Evolutionary conservation across 257 asterid genomes (phyloP).

Genomic region (Fraxinus pennsylvanica): DNA sequence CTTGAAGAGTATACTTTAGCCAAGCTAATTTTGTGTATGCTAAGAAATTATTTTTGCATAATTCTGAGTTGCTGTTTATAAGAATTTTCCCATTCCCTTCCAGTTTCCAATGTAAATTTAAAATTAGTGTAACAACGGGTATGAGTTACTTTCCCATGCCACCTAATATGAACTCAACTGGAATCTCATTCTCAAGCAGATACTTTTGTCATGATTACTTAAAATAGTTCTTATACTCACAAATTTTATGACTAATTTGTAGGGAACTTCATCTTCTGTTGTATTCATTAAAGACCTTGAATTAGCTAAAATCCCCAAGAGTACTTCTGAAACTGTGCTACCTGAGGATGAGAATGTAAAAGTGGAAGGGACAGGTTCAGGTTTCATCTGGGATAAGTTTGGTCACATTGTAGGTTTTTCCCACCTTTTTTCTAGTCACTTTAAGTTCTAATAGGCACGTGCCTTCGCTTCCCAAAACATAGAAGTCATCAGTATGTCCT

Average conservation of each 20-base stretch:
- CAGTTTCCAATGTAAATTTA: neutral
- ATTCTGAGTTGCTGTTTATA: neutral
- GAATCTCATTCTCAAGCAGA: neutral
- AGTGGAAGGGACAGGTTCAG: slow-evolving; percentile 92
- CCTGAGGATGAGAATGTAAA: slow-evolving; percentile 55
- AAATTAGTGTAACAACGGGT: neutral
- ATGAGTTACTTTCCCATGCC: neutral
- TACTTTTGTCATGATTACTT: no score
- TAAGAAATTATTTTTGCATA: neutral
- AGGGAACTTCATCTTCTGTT: slow-evolving; percentile 78
- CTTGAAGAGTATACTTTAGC: neutral
- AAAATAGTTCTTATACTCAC: neutral
- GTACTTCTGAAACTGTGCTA: slow-evolving; percentile 31
- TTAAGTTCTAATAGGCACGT: neutral
- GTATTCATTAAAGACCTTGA: slow-evolving; percentile 70
- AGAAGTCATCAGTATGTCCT: neutral
- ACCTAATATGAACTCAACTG: neutral
- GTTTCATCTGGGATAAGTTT: slow-evolving; percentile 88
- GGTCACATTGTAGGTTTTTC: slow-evolving; percentile 79
- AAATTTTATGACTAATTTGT: slow-evolving; percentile 24
- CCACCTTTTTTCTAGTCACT: neutral
- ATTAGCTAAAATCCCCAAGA: slow-evolving; percentile 47
- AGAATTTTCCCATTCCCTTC: neutral
- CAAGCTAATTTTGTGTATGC: neutral
- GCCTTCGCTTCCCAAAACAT: neutral